Base-by-base conservation (phyloP, 2,329 filamentous ascomycete species). In the Alternaria arbusti region DNA sequence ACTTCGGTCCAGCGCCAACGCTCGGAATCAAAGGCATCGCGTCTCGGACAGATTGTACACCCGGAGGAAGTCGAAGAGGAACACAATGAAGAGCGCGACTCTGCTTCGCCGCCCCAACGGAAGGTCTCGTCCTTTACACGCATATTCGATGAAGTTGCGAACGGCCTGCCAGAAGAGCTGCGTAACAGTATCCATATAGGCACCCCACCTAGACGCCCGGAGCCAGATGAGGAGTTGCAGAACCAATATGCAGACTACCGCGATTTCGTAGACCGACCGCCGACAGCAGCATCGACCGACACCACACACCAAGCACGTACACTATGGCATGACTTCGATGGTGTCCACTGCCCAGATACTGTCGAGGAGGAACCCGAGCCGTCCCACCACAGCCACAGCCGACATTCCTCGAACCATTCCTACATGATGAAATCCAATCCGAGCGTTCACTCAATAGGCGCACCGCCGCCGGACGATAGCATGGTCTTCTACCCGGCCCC, bases 401-500 rank as follows among this genome's bases (percentile, higher is more conserved):
- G 74, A 5, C 65, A 75, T 15, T 78, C 77, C 6, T 67, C 66
- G 32, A 61, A 59, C 52, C 54, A 52, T 44, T 77, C 77, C 11
- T 58, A 57, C 8, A 89, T 76, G 81, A 88, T 73, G 85, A 90
- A 73, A 32, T 51, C 69, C 3, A 57, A 72, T 9, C 67, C 71
- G 30, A 65, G 74, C 23, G 60, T 65, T 5, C 68, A 69, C 5
- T 64, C 68, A 0, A 66, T 70, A 25, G 75, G 66, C 12, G 70
- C 68, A 6, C 88, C 88, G 2, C 83, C 86, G 25, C 90, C 90
- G 2, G 90, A 89, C 5, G 89, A 95, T 69, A 85, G 90, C 70
- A 97, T 98, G 92, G 88, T 97, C 10, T 98, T 91, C 80, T 99
- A 99, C 78, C 96, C 96, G 13, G 96, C 96, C 4, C 94, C 93